Evolutionary conservation across 768 basidiomycete species (phyloP).

Genomic region (Suillus plorans): DNA sequence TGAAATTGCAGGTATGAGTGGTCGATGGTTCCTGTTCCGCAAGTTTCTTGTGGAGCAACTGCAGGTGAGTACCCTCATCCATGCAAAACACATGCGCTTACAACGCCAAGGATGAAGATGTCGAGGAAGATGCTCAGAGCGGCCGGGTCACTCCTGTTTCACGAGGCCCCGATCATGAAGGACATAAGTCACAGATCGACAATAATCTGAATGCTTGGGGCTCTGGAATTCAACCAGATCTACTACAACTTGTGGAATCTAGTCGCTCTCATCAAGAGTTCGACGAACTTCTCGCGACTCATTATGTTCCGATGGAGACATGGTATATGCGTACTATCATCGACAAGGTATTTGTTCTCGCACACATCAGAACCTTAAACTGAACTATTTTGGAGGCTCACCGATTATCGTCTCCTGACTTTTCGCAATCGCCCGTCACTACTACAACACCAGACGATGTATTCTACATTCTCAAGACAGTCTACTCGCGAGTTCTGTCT

Average conservation of each 20-base stretch:
- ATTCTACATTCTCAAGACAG: conserved; percentile 91
- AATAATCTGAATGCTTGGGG: not conserved
- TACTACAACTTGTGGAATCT: conserved; percentile 37
- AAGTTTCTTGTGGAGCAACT: conserved; percentile 81
- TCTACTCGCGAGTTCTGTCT: conserved; percentile 74
- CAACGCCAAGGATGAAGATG: conserved; percentile 9
- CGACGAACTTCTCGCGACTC: conserved; percentile 63
- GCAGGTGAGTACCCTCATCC: conserved; percentile 41
- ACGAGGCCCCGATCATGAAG: not conserved
- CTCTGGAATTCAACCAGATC: conserved; percentile 3
- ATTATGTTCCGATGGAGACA: conserved; percentile 86
- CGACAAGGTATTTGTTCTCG: conserved; percentile 64
- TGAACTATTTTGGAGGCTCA: conserved; percentile 63
- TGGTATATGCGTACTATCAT: conserved; percentile 89
- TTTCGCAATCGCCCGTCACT: conserved; percentile 56
- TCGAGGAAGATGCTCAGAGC: conserved; percentile 8
- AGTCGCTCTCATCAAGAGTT: conserved; percentile 61
- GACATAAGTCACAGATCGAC: not conserved
- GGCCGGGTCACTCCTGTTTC: not conserved
- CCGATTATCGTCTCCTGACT: conserved; percentile 74
- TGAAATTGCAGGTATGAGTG: conserved; percentile 86
- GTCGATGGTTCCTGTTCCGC: conserved; percentile 88
- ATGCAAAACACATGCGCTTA: conserved; percentile 4
- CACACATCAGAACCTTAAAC: not conserved
- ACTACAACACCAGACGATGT: conserved; percentile 90